These are phyloP conservation scores for Solanum phureja DNA, from an alignment of 257 asterid species.

Conservation along the genomic window DNA sequence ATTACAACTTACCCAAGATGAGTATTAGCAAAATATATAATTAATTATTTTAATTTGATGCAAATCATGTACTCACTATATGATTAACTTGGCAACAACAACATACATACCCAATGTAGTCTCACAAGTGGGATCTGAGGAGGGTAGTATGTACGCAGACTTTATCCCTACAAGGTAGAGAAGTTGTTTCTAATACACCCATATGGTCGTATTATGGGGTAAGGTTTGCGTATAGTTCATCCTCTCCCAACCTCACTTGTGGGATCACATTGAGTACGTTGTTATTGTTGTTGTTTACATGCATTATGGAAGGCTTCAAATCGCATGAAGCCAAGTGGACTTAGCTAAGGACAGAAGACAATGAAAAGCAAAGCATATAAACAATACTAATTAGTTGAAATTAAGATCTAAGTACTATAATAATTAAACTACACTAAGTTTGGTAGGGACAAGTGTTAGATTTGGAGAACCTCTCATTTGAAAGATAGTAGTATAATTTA, in stretches of 20 bases:
- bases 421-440: not conserved
- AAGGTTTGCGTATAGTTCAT: not conserved
- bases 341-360: not conserved
- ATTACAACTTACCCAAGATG: not conserved
- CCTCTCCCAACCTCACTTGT: not conserved
- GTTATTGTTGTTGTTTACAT: not conserved
- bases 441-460: not conserved
- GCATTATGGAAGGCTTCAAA: not conserved
- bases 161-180: no score
- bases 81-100: not conserved
- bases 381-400: not conserved
- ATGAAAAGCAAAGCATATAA: not conserved
- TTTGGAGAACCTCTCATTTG: not conserved
- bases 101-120: no score
- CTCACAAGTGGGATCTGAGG: not conserved
- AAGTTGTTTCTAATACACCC: no score
- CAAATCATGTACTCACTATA: not conserved
- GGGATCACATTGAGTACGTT: not conserved
- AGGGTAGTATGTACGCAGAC: not conserved
- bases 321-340: not conserved
- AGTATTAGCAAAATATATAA: not conserved
- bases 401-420: not conserved
- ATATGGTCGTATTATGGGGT: not conserved
- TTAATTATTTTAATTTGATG: not conserved
- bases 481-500: not conserved